Evolutionary conservation across 192 early-diverging fungal species (phyloP).

Genomic region (Allomyces javanicus): DNA sequence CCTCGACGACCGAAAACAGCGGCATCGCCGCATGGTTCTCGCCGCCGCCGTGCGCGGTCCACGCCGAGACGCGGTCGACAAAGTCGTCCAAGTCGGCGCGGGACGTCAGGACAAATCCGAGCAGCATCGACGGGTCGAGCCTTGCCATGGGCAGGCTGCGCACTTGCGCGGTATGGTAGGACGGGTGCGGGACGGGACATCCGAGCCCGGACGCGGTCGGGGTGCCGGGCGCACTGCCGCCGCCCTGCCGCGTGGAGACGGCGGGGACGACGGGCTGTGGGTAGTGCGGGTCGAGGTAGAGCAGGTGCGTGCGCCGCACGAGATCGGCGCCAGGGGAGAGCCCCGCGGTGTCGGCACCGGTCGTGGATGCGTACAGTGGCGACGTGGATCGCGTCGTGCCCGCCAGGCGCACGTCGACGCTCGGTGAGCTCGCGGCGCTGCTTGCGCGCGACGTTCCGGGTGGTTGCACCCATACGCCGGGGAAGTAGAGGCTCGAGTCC

Average conservation of each 20-base stretch:
- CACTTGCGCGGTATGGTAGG: constrained; percentile 24
- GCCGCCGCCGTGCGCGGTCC: background rate
- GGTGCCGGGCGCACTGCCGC: background rate
- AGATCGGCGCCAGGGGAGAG: too few relatives aligned
- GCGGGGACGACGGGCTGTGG: constrained; percentile 19
- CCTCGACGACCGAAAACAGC: background rate
- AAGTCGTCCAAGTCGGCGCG: constrained; percentile 24
- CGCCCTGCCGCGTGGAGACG: constrained; percentile 8
- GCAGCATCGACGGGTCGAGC: constrained; percentile 27
- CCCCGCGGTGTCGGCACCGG: too few relatives aligned
- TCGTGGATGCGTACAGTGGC: too few relatives aligned
- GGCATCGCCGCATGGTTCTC: background rate
- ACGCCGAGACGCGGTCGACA: constrained; percentile 16
- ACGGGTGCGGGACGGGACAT: constrained; percentile 16
- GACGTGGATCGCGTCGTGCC: too few relatives aligned
- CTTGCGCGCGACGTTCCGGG: too few relatives aligned
- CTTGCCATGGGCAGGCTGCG: constrained; percentile 19
- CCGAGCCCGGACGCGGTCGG: constrained; percentile 14
- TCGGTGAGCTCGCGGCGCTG: too few relatives aligned
- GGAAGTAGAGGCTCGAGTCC: constrained; percentile 14
- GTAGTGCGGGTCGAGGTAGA: constrained; percentile 27
- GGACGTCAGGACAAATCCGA: constrained; percentile 21
- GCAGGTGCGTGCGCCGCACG: constrained; percentile 19
- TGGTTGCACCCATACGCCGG: constrained; percentile 5
- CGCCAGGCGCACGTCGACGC: too few relatives aligned